A percentile compares a stretch with the other conserved stretches of the same genome.
Evolutionary conservation across 1,284 basidiomycete species (phyloP).

Genomic region (Ceratobasidium sp.): DNA sequence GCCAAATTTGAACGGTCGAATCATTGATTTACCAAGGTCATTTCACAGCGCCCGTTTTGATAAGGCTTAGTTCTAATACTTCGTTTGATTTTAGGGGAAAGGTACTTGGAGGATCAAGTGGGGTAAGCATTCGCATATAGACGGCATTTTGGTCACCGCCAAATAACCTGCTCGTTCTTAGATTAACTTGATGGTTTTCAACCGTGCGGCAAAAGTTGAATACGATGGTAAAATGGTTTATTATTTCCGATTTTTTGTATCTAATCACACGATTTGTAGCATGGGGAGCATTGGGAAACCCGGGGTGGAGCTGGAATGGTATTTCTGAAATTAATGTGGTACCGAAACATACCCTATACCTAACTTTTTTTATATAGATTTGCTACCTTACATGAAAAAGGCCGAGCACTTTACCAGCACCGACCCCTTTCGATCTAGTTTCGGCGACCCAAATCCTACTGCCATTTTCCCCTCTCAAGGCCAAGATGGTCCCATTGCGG

Average conservation of each 20-base stretch:
- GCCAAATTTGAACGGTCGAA: constrained; percentile 27
- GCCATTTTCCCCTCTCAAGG: constrained; percentile 54
- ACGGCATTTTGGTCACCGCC: too few relatives aligned
- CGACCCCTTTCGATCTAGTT: constrained; percentile 50
- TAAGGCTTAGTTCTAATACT: background rate
- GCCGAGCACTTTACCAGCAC: constrained; percentile 54
- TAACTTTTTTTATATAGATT: background rate
- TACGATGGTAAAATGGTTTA: constrained; percentile 25
- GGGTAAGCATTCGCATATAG: background rate
- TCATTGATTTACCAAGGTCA: constrained; percentile 17
- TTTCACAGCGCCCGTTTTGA: background rate
- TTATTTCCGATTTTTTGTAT: constrained; percentile 50
- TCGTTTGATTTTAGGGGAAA: constrained; percentile 24
- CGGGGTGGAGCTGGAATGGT: constrained; percentile 57
- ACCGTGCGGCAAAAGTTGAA: constrained; percentile 35
- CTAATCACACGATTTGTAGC: constrained; percentile 46
- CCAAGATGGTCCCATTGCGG: constrained; percentile 54
- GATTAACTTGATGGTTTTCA: constrained; percentile 38
- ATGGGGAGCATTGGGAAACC: constrained; percentile 37
- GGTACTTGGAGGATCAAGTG: constrained; percentile 38
- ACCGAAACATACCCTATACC: background rate
- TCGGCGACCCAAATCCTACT: constrained; percentile 51
- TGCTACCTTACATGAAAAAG: constrained; percentile 60
- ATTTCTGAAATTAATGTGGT: background rate
- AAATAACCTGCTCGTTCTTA: background rate